phyloP scores from a whole-genome alignment of 75 land plant species.

The Chamaecyparis obtusa region DNA sequence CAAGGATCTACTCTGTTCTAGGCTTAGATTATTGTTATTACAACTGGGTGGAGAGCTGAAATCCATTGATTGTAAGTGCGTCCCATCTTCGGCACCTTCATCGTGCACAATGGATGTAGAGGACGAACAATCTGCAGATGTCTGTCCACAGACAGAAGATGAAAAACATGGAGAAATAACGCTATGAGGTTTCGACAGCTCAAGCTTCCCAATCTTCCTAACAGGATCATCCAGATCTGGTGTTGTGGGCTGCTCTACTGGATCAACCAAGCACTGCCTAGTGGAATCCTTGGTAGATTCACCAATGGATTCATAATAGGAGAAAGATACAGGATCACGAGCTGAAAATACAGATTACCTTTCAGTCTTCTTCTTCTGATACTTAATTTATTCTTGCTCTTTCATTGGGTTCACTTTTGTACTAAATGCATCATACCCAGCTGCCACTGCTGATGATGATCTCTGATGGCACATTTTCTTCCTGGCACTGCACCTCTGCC shows the following conservation, averaged over 20 bases:
- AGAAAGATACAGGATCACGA: neutral
- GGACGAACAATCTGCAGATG: conserved; percentile 5
- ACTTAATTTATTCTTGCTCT: neutral
- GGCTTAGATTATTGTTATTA: neutral
- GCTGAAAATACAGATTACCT: neutral
- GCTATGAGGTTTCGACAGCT: neutral
- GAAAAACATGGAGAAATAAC: conserved; percentile 10
- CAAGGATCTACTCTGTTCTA: neutral
- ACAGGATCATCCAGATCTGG: conserved; percentile 7
- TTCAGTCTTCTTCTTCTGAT: conserved; percentile 4
- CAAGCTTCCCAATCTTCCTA: neutral
- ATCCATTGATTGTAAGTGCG: conserved; percentile 1
- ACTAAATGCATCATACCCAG: neutral
- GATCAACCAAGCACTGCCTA: neutral
- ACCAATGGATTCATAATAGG: neutral
- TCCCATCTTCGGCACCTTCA: conserved; percentile 7
- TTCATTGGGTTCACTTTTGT: neutral
- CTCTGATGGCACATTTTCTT: neutral
- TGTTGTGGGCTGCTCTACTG: conserved; percentile 10
- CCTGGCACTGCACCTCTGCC: conserved; percentile 11
- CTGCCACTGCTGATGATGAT: neutral
- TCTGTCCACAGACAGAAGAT: neutral
- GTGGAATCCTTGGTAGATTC: conserved; percentile 5
- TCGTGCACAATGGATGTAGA: neutral
- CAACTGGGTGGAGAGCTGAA: neutral